A percentile compares a stretch with the other conserved stretches of the same genome.
These are phyloP conservation scores for Phytophthora pinifolia DNA, from an alignment of 352 stramenopile species.

Conservation along the genomic window DNA sequence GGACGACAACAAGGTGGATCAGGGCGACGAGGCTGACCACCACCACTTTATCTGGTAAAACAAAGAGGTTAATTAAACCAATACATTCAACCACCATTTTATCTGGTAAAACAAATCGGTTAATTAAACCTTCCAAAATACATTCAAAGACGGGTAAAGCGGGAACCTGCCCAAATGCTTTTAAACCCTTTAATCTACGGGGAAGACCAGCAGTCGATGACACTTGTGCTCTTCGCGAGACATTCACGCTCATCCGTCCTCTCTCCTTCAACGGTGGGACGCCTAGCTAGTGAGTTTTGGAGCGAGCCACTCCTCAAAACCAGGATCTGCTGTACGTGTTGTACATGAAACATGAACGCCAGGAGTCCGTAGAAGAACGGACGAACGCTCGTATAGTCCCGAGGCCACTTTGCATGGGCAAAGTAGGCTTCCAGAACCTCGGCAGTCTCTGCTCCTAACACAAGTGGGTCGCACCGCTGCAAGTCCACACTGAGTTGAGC, in stretches of 20 bases:
- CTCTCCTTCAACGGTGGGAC: not conserved
- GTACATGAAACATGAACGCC: constrained; percentile 43
- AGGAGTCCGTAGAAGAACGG: constrained; percentile 34
- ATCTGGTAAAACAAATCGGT: too few relatives aligned
- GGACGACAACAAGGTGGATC: too few relatives aligned
- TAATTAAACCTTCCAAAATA: too few relatives aligned
- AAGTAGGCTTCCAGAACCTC: constrained; percentile 43
- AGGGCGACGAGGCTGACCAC: too few relatives aligned
- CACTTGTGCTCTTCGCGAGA: constrained; percentile 19
- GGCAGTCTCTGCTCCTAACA: constrained; percentile 1
- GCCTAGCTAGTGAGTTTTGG: not conserved
- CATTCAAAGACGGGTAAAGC: too few relatives aligned
- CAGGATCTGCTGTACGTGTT: constrained; percentile 34
- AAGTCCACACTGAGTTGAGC: constrained; percentile 27
- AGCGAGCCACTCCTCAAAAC: constrained; percentile 29
- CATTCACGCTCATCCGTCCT: not conserved
- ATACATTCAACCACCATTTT: too few relatives aligned
- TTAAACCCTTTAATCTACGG: too few relatives aligned
- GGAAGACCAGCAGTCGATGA: constrained; percentile 7
- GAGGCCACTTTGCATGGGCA: constrained; percentile 34
- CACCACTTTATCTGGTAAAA: too few relatives aligned
- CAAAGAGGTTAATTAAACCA: too few relatives aligned
- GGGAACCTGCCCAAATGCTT: too few relatives aligned
- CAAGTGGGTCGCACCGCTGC: constrained; percentile 7
- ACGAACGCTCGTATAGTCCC: constrained; percentile 26